A percentile compares a stretch with the other conserved stretches of the same genome.
Conservation (phyloP, 2,329 filamentous ascomycete genomes). For the Myrmaecium sp. region DNA sequence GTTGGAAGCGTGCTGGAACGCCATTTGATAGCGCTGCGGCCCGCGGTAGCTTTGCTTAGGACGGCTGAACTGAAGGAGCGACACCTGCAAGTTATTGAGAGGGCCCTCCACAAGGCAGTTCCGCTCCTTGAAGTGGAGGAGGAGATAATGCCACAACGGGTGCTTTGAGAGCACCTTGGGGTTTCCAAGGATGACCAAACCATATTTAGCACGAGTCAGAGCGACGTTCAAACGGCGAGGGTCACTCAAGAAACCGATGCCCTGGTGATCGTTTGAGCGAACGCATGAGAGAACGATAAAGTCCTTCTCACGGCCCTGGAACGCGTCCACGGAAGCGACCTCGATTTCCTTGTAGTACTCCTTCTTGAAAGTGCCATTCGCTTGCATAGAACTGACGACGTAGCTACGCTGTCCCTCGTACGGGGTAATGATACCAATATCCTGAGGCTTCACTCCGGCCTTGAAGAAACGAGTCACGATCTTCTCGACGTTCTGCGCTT, state of each 20-base stretch:
- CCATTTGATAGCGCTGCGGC: conserved; percentile 73
- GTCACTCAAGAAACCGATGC: conserved; percentile 96
- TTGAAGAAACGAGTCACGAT: conserved; percentile 98
- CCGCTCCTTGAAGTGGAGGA: conserved; percentile 91
- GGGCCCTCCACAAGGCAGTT: conserved; percentile 94
- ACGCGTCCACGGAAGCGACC: conserved; percentile 94
- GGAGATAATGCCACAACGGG: conserved; percentile 88
- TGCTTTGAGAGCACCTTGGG: conserved; percentile 96
- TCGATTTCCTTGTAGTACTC: conserved; percentile 98
- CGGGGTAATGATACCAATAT: conserved; percentile 95
- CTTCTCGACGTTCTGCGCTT: conserved; percentile 95
- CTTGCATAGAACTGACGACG: conserved; percentile 98
- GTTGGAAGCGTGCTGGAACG: conserved; percentile 50
- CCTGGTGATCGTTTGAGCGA: conserved; percentile 95
- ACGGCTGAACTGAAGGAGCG: conserved; percentile 82
- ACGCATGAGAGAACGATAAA: conserved; percentile 97
- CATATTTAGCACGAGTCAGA: conserved; percentile 90
- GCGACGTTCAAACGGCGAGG: conserved; percentile 94
- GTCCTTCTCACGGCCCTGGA: conserved; percentile 97
- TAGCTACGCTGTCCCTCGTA: conserved; percentile 98
- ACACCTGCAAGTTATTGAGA: conserved; percentile 87
- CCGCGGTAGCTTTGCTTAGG: conserved; percentile 85
- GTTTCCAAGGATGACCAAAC: conserved; percentile 89
- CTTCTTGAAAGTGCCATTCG: conserved; percentile 92
- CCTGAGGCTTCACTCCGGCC: conserved; percentile 80